Conservation (phyloP, 345 rosid genomes). For the Pugionium dolabratum region DNA sequence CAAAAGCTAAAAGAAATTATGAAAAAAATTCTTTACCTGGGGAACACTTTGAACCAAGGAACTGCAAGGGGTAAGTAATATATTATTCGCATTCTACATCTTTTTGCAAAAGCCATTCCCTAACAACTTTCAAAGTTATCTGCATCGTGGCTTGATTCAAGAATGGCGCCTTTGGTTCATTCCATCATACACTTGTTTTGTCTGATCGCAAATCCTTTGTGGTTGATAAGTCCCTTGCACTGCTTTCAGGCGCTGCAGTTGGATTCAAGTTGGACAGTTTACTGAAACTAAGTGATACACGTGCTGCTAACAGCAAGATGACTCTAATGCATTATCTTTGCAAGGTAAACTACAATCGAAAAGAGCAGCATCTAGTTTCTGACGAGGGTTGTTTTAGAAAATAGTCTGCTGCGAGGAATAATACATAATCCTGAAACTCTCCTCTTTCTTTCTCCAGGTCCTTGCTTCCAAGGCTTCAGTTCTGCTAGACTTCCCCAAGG, state of each 20-base stretch:
- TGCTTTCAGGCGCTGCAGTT: constrained; percentile 81
- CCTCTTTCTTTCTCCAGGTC: constrained; percentile 49
- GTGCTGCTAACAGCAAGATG: constrained; percentile 91
- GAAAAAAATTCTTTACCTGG: constrained; percentile 89
- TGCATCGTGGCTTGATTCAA: constrained; percentile 16
- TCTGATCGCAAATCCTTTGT: constrained; percentile 3
- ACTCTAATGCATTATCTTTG: constrained; percentile 99
- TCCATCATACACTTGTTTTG: constrained; percentile 14
- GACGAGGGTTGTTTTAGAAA: constrained; percentile 1
- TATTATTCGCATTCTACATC: background rate
- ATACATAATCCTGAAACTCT: constrained; percentile 2
- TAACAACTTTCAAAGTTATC: background rate
- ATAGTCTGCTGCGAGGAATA: too few relatives aligned
- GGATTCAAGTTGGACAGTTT: constrained; percentile 99
- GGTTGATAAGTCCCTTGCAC: background rate
- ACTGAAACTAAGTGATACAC: constrained; percentile 86
- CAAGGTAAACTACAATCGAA: constrained; percentile 54
- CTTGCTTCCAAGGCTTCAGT: constrained; percentile 74
- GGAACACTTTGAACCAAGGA: constrained; percentile 94
- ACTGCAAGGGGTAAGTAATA: constrained; percentile 85
- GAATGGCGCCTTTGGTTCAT: constrained; percentile 4
- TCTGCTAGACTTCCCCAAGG: constrained; percentile 79
- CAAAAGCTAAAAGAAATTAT: constrained; percentile 84
- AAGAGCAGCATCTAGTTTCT: constrained; percentile 1
- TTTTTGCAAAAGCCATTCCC: background rate